These are phyloP conservation scores for Dianthus caryophyllus DNA, from an alignment of 148 eudicot species.

Conservation along the genomic window DNA sequence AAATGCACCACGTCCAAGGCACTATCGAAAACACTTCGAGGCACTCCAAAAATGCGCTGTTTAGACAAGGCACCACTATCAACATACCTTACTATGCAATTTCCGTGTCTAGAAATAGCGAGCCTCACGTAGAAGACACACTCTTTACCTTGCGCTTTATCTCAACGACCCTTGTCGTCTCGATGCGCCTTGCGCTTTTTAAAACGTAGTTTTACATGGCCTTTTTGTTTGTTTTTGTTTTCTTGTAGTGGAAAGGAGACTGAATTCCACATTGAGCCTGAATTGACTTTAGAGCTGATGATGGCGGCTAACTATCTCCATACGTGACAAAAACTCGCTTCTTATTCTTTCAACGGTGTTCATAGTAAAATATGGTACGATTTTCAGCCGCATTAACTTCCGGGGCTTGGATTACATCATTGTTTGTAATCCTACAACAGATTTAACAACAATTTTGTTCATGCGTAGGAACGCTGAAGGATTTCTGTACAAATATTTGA, in stretches of 20 bases:
- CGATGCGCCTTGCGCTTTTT: too few relatives aligned
- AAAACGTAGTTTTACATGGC: too few relatives aligned
- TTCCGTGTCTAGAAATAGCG: too few relatives aligned
- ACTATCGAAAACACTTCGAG: too few relatives aligned
- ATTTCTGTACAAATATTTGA: slow-evolving; percentile 7
- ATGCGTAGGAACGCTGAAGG: slow-evolving; percentile 12
- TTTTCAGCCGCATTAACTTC: not conserved
- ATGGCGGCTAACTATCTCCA: slow-evolving; percentile 99
- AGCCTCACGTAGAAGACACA: too few relatives aligned
- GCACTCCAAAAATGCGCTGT: too few relatives aligned
- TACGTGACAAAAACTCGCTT: slow-evolving; percentile 41
- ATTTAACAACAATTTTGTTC: not conserved
- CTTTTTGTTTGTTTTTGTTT: too few relatives aligned
- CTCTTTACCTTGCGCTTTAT: too few relatives aligned
- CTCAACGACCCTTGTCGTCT: too few relatives aligned
- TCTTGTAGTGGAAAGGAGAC: slow-evolving; percentile 85
- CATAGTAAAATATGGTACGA: slow-evolving; percentile 5
- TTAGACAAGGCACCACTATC: too few relatives aligned
- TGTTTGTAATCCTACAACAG: not conserved
- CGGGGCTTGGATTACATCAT: not conserved
- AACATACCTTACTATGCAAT: too few relatives aligned
- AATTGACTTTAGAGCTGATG: slow-evolving; percentile 94
- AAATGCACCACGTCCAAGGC: too few relatives aligned
- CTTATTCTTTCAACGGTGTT: slow-evolving; percentile 18
- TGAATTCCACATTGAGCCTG: slow-evolving; percentile 97